Percentiles rank a stretch among this genome's conserved stretches.
Conservation (phyloP, 345 rosid genomes). For the Eucalyptus erythrocorys region DNA sequence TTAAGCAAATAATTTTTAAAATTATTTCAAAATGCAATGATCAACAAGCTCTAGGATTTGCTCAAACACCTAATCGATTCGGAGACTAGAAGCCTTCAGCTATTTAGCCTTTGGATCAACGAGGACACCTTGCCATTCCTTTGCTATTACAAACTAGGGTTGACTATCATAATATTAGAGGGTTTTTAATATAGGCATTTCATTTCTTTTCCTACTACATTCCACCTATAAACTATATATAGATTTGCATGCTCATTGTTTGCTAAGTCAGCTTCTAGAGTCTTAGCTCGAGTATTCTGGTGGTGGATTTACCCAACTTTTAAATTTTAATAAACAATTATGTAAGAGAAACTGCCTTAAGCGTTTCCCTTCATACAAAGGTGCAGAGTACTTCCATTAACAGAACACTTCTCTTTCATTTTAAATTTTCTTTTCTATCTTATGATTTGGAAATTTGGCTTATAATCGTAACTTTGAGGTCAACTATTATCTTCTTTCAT, state of each 20-base stretch:
- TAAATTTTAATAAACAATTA: background rate
- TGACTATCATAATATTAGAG: background rate
- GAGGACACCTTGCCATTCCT: background rate
- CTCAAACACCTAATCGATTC: background rate
- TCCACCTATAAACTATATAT: background rate
- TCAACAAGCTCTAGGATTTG: background rate
- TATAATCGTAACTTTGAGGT: background rate
- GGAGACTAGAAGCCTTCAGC: background rate
- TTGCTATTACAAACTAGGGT: background rate
- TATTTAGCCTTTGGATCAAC: background rate
- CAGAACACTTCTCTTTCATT: background rate
- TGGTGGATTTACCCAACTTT: background rate
- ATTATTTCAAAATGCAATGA: background rate
- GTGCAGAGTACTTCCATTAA: background rate
- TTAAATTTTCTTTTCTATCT: background rate
- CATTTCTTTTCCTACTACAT: background rate
- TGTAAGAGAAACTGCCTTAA: background rate
- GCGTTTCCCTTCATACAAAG: background rate
- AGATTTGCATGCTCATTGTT: background rate
- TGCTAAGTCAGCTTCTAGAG: background rate
- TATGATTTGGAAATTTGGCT: background rate
- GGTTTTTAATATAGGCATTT: background rate
- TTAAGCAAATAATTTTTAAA: background rate
- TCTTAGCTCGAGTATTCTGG: background rate
- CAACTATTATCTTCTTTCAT: background rate